Evolutionary conservation across 176 grass and related monocot species (phyloP).

Genomic region (Carex littledalei): DNA sequence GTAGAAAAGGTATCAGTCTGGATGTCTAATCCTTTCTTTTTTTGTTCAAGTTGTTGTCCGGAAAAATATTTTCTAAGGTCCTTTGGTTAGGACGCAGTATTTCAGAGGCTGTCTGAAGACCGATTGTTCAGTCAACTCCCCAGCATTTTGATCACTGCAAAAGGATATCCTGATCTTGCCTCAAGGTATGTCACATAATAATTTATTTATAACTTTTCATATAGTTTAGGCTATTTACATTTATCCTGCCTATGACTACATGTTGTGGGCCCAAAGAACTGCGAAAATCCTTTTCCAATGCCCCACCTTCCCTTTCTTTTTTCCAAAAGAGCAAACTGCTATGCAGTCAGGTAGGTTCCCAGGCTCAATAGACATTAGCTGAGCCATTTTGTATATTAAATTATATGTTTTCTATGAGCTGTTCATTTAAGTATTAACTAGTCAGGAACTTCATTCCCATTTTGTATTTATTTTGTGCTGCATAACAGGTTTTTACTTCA

Average conservation of each 20-base stretch:
- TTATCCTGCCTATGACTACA: neutral
- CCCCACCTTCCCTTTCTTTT: neutral
- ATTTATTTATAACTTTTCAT: neutral
- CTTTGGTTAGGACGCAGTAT: conserved; percentile 80
- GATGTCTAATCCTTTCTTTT: neutral
- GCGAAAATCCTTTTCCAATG: neutral
- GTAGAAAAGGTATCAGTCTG: conserved; percentile 69
- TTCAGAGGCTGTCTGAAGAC: conserved; percentile 96
- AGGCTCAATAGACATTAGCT: neutral
- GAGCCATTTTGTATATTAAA: neutral
- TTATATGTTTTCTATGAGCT: neutral
- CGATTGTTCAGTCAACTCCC: conserved; percentile 69
- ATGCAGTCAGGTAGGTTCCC: neutral
- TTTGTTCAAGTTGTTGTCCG: neutral
- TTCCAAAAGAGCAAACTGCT: neutral
- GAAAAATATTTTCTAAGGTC: neutral
- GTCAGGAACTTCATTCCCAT: neutral
- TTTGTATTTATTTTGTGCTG: neutral
- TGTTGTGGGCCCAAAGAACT: neutral
- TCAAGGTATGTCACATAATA: conserved; percentile 48
- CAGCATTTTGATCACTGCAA: conserved; percentile 79
- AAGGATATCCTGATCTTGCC: conserved; percentile 97
- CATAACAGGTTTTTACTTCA: conserved; percentile 64
- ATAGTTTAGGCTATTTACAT: neutral
- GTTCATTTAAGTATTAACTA: neutral